phyloP scores from a whole-genome alignment of 352 stramenopile genomes.

The Pythium folliculosum region DNA sequence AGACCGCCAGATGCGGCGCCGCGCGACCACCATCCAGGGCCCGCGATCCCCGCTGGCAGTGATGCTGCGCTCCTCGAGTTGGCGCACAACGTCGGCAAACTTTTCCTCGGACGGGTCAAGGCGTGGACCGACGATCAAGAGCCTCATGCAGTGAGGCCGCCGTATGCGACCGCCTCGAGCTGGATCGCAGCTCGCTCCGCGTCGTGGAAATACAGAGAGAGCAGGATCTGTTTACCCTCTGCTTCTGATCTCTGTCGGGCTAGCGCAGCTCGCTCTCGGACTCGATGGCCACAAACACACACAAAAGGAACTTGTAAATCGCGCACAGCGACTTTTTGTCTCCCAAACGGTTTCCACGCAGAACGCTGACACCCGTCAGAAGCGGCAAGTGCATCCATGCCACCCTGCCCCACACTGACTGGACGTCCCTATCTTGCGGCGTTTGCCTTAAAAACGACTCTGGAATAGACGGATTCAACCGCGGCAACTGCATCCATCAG shows the following conservation, averaged over 20 bases:
- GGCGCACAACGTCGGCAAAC: background rate
- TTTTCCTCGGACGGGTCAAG: background rate
- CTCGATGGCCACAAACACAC: no score
- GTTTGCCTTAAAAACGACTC: background rate
- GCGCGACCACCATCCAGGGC: background rate
- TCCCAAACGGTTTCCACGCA: no score
- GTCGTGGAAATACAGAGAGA: background rate
- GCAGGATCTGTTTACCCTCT: background rate
- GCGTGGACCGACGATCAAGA: background rate
- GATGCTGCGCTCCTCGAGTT: background rate
- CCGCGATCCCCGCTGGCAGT: background rate
- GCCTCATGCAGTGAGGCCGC: background rate
- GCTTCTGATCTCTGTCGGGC: no score
- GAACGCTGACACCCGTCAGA: no score
- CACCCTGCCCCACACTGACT: no score
- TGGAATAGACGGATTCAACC: background rate
- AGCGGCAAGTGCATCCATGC: no score
- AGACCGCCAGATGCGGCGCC: background rate
- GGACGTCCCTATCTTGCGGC: no score
- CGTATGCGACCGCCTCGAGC: no score
- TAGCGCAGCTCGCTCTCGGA: no score
- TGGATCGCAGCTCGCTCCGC: no score
- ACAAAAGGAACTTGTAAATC: no score
- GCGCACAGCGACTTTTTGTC: no score
- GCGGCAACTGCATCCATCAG: background rate